Base-by-base conservation (phyloP, 2,329 filamentous ascomycete species). In the Didymella pomorum region DNA sequence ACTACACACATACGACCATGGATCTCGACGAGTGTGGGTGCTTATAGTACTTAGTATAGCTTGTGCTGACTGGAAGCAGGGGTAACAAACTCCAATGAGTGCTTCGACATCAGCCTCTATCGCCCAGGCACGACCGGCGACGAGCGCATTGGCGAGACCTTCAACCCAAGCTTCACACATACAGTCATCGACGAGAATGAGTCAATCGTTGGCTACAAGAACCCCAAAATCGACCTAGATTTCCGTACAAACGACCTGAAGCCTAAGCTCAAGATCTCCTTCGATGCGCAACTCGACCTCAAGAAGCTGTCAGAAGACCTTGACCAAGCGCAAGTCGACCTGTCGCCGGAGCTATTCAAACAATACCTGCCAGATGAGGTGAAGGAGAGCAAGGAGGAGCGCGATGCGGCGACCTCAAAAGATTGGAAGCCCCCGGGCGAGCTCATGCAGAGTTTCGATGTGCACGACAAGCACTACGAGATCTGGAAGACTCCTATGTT, bases 101-200 rank as follows among this genome's bases (percentile, higher is more conserved):
- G 71, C 62, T 71, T 79, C 59, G 62, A 73, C 52, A 68, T 79
- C 65, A 78, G 74, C 51, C 68, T 79, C 14, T 70, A 71, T 56
- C 75, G 76, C 18, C 68, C 71, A 8, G 58, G 61, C 52, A 60
- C 44, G 42, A 52, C 62, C 33, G 46, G 65, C 56, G 60, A 67
- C 11, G 56, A 68, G 58, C 69, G 61, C 50, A 65, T 63, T 72
- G 84, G 86, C 85, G 29, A 79, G 89, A 66, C 86, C 26, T 98
- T 99, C 77, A 84, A 91, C 60, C 96, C 95, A 0, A 86, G 86
- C 71, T 96, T 93, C 76, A 97, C 94, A 18, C 97, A 98, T 77
- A 82, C 92, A 1, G 90, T 99, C 63, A 97, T 98, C 68, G 92
- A 92, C 70, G 90, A 98, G n/a, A 89, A 95, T 9, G 93, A 99